Conservation (phyloP, 2,329 filamentous ascomycete species). For the Fusarium sp. region DNA sequence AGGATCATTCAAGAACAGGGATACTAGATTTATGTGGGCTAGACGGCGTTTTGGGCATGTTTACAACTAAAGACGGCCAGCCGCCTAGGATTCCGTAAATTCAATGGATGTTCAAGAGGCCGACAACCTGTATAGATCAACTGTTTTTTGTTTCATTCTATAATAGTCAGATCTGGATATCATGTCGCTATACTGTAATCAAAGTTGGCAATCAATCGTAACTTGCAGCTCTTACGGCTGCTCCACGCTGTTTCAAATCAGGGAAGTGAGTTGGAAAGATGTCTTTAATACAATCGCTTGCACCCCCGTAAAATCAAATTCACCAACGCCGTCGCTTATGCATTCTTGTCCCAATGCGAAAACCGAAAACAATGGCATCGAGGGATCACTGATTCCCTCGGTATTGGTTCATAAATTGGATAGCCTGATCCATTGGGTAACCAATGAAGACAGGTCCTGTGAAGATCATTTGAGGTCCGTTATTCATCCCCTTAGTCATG, state of each 20-base stretch:
- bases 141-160: not conserved
- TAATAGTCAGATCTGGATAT: conserved; percentile 41
- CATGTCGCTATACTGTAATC: conserved; percentile 34
- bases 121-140: conserved; percentile 8
- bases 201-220: conserved; percentile 16
- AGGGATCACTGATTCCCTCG: conserved; percentile 50
- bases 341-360: conserved; percentile 28
- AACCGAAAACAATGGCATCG: conserved; percentile 21
- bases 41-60: conserved; percentile 45
- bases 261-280: conserved; percentile 1
- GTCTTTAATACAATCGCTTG: conserved; percentile 34
- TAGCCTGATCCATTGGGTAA: conserved; percentile 86
- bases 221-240: conserved; percentile 19
- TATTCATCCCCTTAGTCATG: conserved; percentile 50
- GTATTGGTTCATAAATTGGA: conserved; percentile 76
- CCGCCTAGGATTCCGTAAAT: conserved; percentile 1
- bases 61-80: conserved; percentile 4
- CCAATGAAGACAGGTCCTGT: conserved; percentile 96
- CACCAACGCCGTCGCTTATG: conserved; percentile 52
- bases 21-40: conserved; percentile 12
- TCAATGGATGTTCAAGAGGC: conserved; percentile 18
- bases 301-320: conserved; percentile 18
- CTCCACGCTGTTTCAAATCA: conserved; percentile 5
- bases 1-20: conserved; percentile 3
- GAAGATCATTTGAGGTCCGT: conserved; percentile 80